These are phyloP conservation scores for Pseudogymnoascus sp. DNA, from an alignment of 2,329 filamentous ascomycete genomes.

Conservation along the genomic window DNA sequence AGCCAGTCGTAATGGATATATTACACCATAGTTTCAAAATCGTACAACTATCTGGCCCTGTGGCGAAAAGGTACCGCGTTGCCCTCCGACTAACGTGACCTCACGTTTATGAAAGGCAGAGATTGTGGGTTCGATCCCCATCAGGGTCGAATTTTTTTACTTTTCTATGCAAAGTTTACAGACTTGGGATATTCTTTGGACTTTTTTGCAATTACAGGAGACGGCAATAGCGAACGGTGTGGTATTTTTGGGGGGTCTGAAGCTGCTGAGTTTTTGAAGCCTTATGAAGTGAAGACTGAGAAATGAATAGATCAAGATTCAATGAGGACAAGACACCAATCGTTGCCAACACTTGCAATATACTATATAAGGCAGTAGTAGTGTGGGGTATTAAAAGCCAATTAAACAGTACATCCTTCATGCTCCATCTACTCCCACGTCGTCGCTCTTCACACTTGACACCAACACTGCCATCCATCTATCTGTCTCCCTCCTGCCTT, in stretches of 20 bases:
- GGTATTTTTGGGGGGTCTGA: neutral
- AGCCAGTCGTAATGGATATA: neutral
- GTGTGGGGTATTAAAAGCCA: slow-evolving; percentile 9
- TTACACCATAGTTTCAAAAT: neutral
- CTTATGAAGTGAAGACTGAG: neutral
- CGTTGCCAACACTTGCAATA: slow-evolving; percentile 4
- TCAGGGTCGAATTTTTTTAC: slow-evolving; percentile 8
- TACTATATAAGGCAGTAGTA: slow-evolving; percentile 10
- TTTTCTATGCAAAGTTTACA: neutral
- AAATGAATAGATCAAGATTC: neutral
- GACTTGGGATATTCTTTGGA: too few species aligned
- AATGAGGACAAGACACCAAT: neutral
- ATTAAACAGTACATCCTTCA: slow-evolving; percentile 9
- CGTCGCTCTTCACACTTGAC: neutral
- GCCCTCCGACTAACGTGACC: slow-evolving; percentile 10
- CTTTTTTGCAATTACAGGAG: neutral
- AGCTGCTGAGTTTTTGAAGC: neutral
- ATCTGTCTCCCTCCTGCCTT: neutral
- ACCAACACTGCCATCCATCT: neutral
- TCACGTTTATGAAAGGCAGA: slow-evolving; percentile 10
- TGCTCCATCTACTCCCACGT: neutral
- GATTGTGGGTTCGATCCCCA: slow-evolving; percentile 12
- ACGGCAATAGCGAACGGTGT: neutral
- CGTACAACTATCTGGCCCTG: slow-evolving; percentile 5
- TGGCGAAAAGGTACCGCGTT: slow-evolving; percentile 11